Conservation (phyloP, 1,284 basidiomycete genomes). For the Rhodotorula sp. region DNA sequence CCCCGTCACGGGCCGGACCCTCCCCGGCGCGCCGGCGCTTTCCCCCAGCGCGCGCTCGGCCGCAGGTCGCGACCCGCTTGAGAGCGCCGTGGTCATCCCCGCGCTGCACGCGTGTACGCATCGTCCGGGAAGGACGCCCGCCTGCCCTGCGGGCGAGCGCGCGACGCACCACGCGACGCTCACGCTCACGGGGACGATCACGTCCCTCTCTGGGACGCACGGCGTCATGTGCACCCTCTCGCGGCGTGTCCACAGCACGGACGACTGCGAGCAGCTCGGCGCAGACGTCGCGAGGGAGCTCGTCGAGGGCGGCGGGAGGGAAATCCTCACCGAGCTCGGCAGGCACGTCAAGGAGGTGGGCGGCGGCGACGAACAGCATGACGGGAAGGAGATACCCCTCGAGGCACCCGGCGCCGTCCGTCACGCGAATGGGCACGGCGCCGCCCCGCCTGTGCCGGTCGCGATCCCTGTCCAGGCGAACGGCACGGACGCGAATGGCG, state of each 20-base stretch:
- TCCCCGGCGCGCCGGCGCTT: slow-evolving; percentile 1
- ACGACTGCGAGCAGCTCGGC: slow-evolving; percentile 71
- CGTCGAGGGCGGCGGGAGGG: slow-evolving; percentile 68
- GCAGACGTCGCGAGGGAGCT: slow-evolving; percentile 65
- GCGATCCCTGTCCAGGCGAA: not conserved
- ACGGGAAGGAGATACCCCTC: slow-evolving; percentile 33
- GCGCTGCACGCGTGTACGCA: slow-evolving; percentile 10
- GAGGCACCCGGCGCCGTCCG: not conserved
- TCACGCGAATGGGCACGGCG: not conserved
- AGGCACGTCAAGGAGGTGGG: slow-evolving; percentile 58
- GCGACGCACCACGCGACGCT: slow-evolving; percentile 54
- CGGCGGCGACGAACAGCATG: slow-evolving; percentile 1
- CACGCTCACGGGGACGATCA: slow-evolving; percentile 74
- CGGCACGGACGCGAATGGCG: not conserved
- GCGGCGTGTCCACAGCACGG: slow-evolving; percentile 59
- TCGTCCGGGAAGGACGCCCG: slow-evolving; percentile 4
- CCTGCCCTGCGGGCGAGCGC: not conserved
- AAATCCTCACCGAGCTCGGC: slow-evolving; percentile 77
- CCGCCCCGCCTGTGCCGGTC: not conserved
- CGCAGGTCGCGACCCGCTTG: too few relatives aligned
- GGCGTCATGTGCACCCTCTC: slow-evolving; percentile 70
- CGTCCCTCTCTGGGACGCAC: slow-evolving; percentile 67
- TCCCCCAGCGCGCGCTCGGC: not conserved
- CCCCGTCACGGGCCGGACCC: slow-evolving; percentile 17
- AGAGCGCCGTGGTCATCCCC: not conserved